Evolutionary conservation across 1,284 basidiomycete species (phyloP), one percentile per base, ranked within the genome.

Genomic region (Anthracocystis walkeri): DNA sequence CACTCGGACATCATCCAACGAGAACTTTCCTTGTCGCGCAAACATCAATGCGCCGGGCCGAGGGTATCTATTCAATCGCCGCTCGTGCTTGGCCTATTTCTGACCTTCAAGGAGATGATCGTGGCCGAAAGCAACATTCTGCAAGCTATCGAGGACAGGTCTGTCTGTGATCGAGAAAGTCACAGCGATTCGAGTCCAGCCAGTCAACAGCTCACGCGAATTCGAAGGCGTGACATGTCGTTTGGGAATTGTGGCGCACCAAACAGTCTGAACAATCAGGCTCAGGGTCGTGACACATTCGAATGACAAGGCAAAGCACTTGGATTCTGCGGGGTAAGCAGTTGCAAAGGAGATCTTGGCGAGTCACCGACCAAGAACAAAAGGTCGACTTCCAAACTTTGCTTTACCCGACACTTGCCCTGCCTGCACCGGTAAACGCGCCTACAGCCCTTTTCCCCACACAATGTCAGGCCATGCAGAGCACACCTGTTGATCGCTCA

Each of bases 271-370:
- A 14, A 38, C 35, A 14, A 38, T 3, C 12, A 2, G 12, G 4
- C 2, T 12, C 10, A 38, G 14, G 35, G 35, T 11, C 35, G 49
- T 58, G 57, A 58, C 49, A 51, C 57, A 58, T 29, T 23, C 40
- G 7, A 21, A n/a, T 44, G 57, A 58, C 42, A 23, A 20, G 42
- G 50, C 58, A 35, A 38, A 11, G 23, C 38, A 40, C 42, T 38
- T 35, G 5, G 20, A 51, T 49, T n/a, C 35, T 59, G 58, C 58
- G 41, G 50, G 58, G 58, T 60, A 60, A 53, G 50, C 46, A 33
- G 20, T 50, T 58, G 16, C 35, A 38, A 38, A 14, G 14, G 35
- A 25, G 12, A 27, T 46, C 11, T 51, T 38, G 49, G 49, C 33
- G 44, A 27, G 44, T 46, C 44, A 46, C 44, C 44, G 23, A 27